Base-by-base conservation (phyloP, 768 basidiomycete genomes). In the Tulasnella sp. region DNA sequence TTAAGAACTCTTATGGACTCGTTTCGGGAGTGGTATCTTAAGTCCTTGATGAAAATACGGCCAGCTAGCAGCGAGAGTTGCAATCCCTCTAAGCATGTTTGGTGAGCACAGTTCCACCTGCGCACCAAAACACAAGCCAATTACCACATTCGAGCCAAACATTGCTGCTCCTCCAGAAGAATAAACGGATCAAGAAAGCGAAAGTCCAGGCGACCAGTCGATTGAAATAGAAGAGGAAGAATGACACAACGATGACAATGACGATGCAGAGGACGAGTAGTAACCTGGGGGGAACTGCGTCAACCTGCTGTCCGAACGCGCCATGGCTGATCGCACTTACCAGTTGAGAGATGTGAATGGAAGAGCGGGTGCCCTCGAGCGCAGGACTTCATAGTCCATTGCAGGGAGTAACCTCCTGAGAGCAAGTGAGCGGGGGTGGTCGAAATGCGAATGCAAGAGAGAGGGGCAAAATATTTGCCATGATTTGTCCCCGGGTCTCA, bases 151-250 rank as follows among this genome's bases (percentile, higher is more conserved):
- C 90, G 73, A 97, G 86, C 92, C 94, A 97, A 80, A 91, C 87
- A 82, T 92, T 82, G 73, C 89, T 89, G 78, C 90, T 87, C 80
- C 91, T 91, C 96, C 97, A 98, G 79, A 91, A 90, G 78, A 88
- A 84, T 9, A 93, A 82, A 39, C 94, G 92, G 72, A 97, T 84
- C 16, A 89, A 81, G 75, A 90, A 86, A 18, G 91, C 89, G 79
- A 95, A 84, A 76, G 93, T 79, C 76, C 88, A 88, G 0, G 90
- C 95, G 78, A 97, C 83, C 73, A 97, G 85, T 55, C 95, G 90
- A 84, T 95, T 96, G 90, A 93, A 94, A 85, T 93, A 98, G 88
- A 98, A 96, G 80, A 94, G 88, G 84, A 94, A 85, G 77, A 93
- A 80, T n/a, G 79, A 84, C 9, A 91, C 85, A 20, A 87, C 87